Evolutionary conservation across 345 rosid species (phyloP), one percentile per base, ranked within the genome.

Genomic region (Hibiscus mutabilis): DNA sequence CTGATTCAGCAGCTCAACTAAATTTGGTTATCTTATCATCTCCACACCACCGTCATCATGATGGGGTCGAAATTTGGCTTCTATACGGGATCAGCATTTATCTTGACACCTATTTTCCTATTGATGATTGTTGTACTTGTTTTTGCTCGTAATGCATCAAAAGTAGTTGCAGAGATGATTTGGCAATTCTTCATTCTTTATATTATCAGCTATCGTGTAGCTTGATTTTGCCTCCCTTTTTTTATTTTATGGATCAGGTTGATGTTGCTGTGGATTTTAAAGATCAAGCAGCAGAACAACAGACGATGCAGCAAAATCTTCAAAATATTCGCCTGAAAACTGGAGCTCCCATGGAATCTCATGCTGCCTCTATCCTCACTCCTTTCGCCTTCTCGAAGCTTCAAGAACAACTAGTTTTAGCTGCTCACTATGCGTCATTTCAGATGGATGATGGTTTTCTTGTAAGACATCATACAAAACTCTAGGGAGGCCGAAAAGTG

Each of bases 261-360:
- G 90, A 96, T 44, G 88, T 88, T 73, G 89, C 88, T 0, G 89
- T 89, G 58, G 97, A 91, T 84, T 91, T 94, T 66, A 91, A 89
- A 89, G 98, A 94, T 82, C 98, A 91, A 79, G 89, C 93, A 10
- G 93, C 91, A 40, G 98, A 94, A 81, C 98, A 91, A 79, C 97
- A 91, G 75, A 89, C 90, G 25, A 94, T 94, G 98, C 98, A 91
- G 80, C 96, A 88, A 79, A 93, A 91, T 78, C 88, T 93, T 56
- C 97, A 91, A 75, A 93, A 93, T 71, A 89, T 91, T 66, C 80
- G 84, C 83, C 80, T 91, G 51, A 89, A 93, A 76, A 91, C 98
- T 0, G 98, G 98, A 0, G 96, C 96, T 4, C 97, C 98, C 3
- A 93, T 93, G 98, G 96, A 93, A 81, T 87, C 96, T 21, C 92